A percentile compares a stretch with the other conserved stretches of the same genome.
Conservation (phyloP, 78 protist species). For the Cavenderia fasciculata region DNA sequence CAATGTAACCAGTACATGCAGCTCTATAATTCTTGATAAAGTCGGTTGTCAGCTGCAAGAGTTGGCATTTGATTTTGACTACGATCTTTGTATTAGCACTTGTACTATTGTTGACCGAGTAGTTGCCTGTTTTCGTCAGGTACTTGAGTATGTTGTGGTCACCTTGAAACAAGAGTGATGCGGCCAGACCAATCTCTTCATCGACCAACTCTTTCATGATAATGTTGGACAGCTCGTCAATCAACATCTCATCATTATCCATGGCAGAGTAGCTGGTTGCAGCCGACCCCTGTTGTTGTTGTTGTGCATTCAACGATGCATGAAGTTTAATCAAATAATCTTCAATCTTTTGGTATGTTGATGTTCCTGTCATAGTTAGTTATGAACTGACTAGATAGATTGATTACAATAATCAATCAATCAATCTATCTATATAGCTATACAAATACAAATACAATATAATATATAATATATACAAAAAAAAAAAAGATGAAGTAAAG, state of each 20-base stretch:
- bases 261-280: not conserved
- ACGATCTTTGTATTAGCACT: constrained; percentile 18
- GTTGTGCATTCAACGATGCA: not conserved
- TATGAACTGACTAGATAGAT: not conserved
- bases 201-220: constrained; percentile 50
- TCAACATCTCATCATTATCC: constrained; percentile 27
- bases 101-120: no score
- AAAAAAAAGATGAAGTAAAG: not conserved
- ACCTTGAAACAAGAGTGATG: constrained; percentile 37
- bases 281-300: not conserved
- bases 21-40: not conserved
- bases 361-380: not conserved
- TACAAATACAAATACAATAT: not conserved
- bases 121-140: constrained; percentile 3
- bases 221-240: constrained; percentile 15
- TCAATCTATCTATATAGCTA: not conserved
- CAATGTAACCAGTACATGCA: not conserved
- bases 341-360: constrained; percentile 36
- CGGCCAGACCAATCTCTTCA: constrained; percentile 56
- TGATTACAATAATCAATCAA: not conserved
- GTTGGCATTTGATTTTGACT: constrained; percentile 12
- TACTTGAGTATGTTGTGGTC: constrained; percentile 39
- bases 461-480: not conserved
- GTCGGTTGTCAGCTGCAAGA: constrained; percentile 13
- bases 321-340: constrained; percentile 20